These are phyloP conservation scores for Blepharisma stoltei DNA, from an alignment of 73 alveolate species.

Conservation along the genomic window DNA sequence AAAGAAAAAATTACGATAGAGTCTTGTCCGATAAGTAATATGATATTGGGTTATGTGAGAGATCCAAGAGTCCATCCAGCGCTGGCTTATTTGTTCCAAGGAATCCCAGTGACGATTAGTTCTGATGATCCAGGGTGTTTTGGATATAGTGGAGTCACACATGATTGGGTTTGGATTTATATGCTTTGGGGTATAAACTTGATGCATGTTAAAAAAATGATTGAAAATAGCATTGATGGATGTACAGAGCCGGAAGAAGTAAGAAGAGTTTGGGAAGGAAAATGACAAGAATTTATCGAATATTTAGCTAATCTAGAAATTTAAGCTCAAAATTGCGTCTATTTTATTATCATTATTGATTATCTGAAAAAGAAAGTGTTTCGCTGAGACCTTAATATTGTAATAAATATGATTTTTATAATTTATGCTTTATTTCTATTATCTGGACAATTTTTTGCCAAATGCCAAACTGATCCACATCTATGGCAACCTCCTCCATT, in stretches of 20 bases:
- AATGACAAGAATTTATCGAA: too few relatives aligned
- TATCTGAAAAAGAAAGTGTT: too few relatives aligned
- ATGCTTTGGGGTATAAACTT: not conserved
- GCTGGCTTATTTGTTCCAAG: constrained; percentile 34
- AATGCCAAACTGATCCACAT: constrained; percentile 35
- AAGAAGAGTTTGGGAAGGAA: too few relatives aligned
- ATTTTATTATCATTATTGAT: too few relatives aligned
- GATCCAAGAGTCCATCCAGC: constrained; percentile 66
- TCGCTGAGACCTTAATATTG: too few relatives aligned
- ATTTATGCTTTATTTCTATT: too few relatives aligned
- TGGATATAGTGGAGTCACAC: constrained; percentile 51
- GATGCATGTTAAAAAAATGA: not conserved
- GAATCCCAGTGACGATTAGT: constrained; percentile 52
- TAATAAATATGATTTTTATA: too few relatives aligned
- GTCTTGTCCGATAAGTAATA: constrained; percentile 43
- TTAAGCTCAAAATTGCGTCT: too few relatives aligned
- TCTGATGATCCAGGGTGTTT: constrained; percentile 68
- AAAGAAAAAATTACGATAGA: not conserved
- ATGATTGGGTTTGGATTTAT: constrained; percentile 36
- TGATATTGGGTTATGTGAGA: constrained; percentile 42
- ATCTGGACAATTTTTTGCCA: constrained; percentile 18
- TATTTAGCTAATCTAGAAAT: too few relatives aligned
- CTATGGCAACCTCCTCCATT: constrained; percentile 30
- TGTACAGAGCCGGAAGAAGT: too few relatives aligned
- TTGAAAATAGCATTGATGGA: not conserved